Evolutionary conservation across 768 basidiomycete species (phyloP).

Genomic region (Agaricus sinodeliciosus): DNA sequence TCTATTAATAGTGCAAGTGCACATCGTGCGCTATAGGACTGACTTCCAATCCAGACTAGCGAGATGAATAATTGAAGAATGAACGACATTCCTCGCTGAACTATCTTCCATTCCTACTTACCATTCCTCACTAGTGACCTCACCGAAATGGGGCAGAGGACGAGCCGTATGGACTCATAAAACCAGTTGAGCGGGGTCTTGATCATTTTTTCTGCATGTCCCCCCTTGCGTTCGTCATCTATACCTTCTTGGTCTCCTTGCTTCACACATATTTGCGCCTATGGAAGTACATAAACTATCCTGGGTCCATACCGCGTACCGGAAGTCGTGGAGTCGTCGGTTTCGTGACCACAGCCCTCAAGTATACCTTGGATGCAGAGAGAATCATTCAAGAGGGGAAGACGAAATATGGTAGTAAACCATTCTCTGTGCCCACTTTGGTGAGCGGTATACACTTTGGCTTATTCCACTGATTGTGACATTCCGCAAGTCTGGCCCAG

Average conservation of each 20-base stretch:
- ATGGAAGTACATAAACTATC: conserved; percentile 20
- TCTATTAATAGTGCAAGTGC: background rate
- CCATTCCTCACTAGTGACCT: background rate
- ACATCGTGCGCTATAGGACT: no score
- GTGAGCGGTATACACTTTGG: conserved; percentile 10
- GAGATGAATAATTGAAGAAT: no score
- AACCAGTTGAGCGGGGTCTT: no score
- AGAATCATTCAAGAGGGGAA: conserved; percentile 24
- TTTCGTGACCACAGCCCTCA: conserved; percentile 27
- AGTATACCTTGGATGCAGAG: conserved; percentile 25
- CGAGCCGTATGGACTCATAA: background rate
- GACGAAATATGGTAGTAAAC: conserved; percentile 5
- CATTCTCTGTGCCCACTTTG: conserved; percentile 25
- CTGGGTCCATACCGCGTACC: conserved; percentile 25
- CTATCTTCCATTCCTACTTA: no score
- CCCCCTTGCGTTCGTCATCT: conserved; percentile 9
- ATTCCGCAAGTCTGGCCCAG: conserved; percentile 21
- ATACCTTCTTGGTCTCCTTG: conserved; percentile 12
- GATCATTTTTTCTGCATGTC: background rate
- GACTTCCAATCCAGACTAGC: no score
- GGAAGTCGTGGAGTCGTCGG: conserved; percentile 27
- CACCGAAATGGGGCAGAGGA: no score
- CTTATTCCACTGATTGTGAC: background rate
- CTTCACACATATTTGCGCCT: conserved; percentile 19
- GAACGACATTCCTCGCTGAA: background rate